Percentiles rank a stretch among this genome's conserved stretches.
Conservation (phyloP, 192 early-diverging fungal genomes). For the Mortierella antarctica region DNA sequence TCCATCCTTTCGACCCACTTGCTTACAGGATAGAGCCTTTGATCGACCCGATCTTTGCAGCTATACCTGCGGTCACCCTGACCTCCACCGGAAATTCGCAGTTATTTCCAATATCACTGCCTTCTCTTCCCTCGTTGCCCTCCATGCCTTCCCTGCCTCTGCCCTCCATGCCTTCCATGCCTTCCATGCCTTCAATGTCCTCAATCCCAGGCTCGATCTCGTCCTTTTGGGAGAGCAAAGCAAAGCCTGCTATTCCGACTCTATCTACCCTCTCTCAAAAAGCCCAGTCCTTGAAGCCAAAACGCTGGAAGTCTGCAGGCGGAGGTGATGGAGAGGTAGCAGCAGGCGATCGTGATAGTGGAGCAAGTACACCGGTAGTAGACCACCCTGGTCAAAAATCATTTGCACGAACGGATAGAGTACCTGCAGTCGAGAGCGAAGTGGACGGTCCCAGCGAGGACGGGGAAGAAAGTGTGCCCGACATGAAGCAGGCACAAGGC, state of each 20-base stretch:
- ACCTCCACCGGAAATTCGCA: conserved; percentile 28
- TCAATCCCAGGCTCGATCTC: conserved; percentile 26
- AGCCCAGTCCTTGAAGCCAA: conserved; percentile 39
- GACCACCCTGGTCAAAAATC: too few species aligned
- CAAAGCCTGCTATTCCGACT: conserved; percentile 23
- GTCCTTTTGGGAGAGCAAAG: conserved; percentile 41
- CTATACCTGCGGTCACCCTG: conserved; percentile 64
- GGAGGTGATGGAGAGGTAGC: background rate
- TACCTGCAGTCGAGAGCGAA: too few species aligned
- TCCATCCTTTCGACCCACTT: conserved; percentile 83
- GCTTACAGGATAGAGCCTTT: conserved; percentile 79
- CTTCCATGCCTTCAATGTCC: conserved; percentile 31
- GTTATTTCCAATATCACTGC: conserved; percentile 29
- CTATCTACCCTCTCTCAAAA: conserved; percentile 38
- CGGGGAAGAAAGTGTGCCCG: too few species aligned
- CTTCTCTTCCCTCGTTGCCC: conserved; percentile 32
- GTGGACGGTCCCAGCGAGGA: too few species aligned
- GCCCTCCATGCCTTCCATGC: conserved; percentile 17
- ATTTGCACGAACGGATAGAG: too few species aligned
- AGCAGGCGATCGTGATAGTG: background rate
- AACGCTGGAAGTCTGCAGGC: conserved; percentile 20
- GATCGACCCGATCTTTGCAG: conserved; percentile 59
- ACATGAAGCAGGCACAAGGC: background rate
- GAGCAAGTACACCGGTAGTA: background rate
- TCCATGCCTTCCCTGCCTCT: background rate